A percentile compares a stretch with the other conserved stretches of the same genome.
Evolutionary conservation across 2,329 filamentous ascomycete species (phyloP).

Genomic region (Clathrospora elynae): DNA sequence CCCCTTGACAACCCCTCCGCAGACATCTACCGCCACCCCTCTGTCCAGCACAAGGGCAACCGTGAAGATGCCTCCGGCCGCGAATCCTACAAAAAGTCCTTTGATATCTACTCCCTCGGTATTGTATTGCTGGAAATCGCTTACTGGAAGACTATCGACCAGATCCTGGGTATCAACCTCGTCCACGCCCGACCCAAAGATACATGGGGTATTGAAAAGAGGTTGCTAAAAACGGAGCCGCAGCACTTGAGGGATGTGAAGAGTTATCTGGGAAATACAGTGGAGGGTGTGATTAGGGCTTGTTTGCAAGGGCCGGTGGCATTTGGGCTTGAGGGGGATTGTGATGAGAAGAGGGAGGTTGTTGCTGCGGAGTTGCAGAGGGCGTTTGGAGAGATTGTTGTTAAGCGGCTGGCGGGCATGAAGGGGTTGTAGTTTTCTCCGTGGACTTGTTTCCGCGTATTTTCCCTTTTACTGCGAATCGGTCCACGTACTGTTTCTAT

Average conservation of each 20-base stretch:
- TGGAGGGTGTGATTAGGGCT: conserved; percentile 32
- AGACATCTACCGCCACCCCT: conserved; percentile 60
- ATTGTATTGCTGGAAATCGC: conserved; percentile 60
- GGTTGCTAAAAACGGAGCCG: conserved; percentile 28
- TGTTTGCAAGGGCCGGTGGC: conserved; percentile 39
- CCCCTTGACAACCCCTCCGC: conserved; percentile 53
- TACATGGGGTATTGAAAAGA: conserved; percentile 45
- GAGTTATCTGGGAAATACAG: conserved; percentile 33
- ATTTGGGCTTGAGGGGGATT: conserved; percentile 34
- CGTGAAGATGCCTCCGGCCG: conserved; percentile 25
- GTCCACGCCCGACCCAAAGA: conserved; percentile 47
- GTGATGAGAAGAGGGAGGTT: conserved; percentile 40
- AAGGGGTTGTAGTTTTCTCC: conserved; percentile 19
- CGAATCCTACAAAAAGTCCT: conserved; percentile 53
- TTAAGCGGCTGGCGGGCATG: conserved; percentile 35
- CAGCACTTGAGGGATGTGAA: conserved; percentile 30
- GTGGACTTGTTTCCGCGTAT: too few relatives aligned
- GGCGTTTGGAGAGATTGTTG: conserved; percentile 42
- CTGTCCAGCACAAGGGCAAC: conserved; percentile 47
- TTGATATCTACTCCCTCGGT: conserved; percentile 60
- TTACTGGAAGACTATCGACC: conserved; percentile 58
- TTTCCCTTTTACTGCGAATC: too few relatives aligned
- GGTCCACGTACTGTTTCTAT: too few relatives aligned
- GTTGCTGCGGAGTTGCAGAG: conserved; percentile 38
- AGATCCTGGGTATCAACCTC: conserved; percentile 49